Base-by-base conservation (phyloP, 179 eudicot species). In the Beta corolliflora region DNA sequence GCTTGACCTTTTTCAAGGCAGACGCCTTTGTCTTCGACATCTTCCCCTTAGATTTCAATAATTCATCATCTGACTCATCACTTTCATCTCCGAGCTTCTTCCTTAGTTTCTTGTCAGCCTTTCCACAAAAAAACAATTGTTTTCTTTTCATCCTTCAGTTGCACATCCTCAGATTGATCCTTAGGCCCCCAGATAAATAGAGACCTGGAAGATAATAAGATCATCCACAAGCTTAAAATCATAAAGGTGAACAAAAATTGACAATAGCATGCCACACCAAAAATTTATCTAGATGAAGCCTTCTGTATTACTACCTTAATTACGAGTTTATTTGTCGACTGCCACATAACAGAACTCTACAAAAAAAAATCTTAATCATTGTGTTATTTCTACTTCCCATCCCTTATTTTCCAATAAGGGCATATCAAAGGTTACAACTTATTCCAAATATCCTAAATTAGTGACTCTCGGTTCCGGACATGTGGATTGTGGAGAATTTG, bases 121-220 rank as follows among this genome's bases (percentile, higher is more conserved):
- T 88, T 58, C 88, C 93, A 64, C 96, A n/a, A 93, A 15, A 89
- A 31, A n/a, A 93, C 75, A 41, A 96, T 81, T 13, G 80, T 90
- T 87, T 82, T 91, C 80, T 83, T 86, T 80, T 91, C 93, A 44
- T 87, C 93, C 79, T 78, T 84, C 76, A 64, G 85, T 68, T 82
- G 88, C 77, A 80, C 87, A 21, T 58, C 55, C 76, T 94, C 92
- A 14, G 89, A 82, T 79, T 88, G 85, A 75, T 93, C 95, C 84
- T 87, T 89, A 0, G 96, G 99, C 87, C 84, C 91, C 97, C 97
- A 96, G 73, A 96, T 92, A 84, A 89, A 96, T 76, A 95, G 76
- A 25, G 99, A 95, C 87, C 98, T 95, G 87, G 46, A 25, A 78
- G 52, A 45, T 25, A 63, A 63, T n/a, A 69, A 41, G 19, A 85